Conservation (phyloP, 148 eudicot species). For the Silene uniflora region DNA sequence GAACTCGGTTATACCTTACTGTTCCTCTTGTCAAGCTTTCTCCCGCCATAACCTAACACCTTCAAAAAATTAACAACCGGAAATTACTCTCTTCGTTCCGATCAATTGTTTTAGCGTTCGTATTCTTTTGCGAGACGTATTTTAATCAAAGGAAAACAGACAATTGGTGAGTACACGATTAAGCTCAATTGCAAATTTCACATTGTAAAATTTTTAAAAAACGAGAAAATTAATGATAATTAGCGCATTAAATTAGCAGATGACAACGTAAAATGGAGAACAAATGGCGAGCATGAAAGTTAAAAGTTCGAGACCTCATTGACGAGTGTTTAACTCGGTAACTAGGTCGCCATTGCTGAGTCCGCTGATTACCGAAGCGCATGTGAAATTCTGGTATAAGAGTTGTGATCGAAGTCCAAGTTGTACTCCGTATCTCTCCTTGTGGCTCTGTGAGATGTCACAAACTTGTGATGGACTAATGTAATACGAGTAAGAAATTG, state of each 20-base stretch:
- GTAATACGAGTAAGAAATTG: no score
- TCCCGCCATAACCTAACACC: conserved; percentile 77
- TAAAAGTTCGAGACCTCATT: conserved; percentile 43
- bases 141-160: no score
- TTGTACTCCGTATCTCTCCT: no score
- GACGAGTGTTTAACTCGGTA: conserved; percentile 43
- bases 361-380: no score
- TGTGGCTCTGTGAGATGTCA: no score
- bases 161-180: background rate
- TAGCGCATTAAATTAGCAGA: conserved; percentile 35
- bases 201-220: background rate
- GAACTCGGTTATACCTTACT: conserved; percentile 46
- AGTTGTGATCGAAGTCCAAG: no score
- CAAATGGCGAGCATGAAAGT: conserved; percentile 42
- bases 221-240: background rate
- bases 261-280: conserved; percentile 55
- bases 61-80: conserved; percentile 9
- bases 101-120: no score
- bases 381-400: no score
- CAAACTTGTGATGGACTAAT: no score
- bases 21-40: conserved; percentile 67
- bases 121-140: no score
- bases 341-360: no score
- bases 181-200: conserved; percentile 5
- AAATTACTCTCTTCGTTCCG: background rate